phyloP scores from a whole-genome alignment of 345 rosid species.

The Salix brachista region DNA sequence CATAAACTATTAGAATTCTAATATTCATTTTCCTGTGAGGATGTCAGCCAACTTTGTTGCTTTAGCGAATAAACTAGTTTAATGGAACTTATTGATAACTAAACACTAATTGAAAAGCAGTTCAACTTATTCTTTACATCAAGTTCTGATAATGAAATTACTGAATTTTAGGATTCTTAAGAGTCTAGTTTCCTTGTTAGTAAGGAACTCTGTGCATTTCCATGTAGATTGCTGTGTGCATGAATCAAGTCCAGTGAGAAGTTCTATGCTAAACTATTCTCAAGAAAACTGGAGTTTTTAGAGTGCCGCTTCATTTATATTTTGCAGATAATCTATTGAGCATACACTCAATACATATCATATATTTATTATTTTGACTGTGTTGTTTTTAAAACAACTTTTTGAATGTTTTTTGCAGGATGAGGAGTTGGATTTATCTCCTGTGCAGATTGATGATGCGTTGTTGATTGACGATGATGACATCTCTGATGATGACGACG shows the following conservation, averaged over 20 bases:
- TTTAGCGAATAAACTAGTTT: background rate
- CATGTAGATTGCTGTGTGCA: background rate
- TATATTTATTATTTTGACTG: background rate
- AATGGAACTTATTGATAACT: background rate
- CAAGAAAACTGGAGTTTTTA: background rate
- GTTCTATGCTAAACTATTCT: background rate
- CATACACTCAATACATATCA: background rate
- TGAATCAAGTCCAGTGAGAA: background rate
- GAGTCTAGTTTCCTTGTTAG: background rate
- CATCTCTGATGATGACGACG: conserved; percentile 91
- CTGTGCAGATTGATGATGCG: conserved; percentile 88
- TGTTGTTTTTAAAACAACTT: background rate
- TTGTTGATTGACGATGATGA: conserved; percentile 98
- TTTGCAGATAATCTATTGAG: background rate
- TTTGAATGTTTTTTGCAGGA: conserved; percentile 45
- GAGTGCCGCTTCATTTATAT: background rate
- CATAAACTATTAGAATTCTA: background rate
- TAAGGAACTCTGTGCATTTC: background rate
- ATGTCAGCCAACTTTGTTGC: background rate
- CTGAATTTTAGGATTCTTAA: background rate
- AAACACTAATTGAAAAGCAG: background rate
- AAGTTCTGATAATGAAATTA: background rate
- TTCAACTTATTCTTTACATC: background rate
- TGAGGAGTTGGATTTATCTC: conserved; percentile 86
- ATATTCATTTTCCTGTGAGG: background rate